Percentiles rank a stretch among this genome's conserved stretches.
These are phyloP conservation scores for Striga asiatica DNA, from an alignment of 257 asterid genomes.

Conservation along the genomic window DNA sequence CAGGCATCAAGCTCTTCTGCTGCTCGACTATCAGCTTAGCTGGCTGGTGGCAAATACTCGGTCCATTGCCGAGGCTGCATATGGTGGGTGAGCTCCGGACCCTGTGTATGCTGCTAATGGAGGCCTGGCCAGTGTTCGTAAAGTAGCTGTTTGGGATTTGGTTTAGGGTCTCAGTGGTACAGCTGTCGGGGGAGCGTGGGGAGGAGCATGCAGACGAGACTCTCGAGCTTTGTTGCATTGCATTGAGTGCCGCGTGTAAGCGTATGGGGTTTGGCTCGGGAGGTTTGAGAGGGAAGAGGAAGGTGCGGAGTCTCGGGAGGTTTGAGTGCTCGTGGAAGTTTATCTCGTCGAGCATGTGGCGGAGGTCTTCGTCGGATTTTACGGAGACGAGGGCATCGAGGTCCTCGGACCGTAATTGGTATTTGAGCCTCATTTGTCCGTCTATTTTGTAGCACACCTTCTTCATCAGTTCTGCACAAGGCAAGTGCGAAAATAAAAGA, in stretches of 20 bases:
- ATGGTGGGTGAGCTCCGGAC: constrained; percentile 67
- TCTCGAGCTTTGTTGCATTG: constrained; percentile 17
- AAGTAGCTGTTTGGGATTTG: constrained; percentile 14
- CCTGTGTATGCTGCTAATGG: constrained; percentile 33
- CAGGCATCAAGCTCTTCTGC: constrained; percentile 25
- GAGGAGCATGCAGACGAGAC: constrained; percentile 48
- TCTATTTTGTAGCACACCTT: constrained; percentile 49
- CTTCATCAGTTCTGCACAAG: constrained; percentile 60
- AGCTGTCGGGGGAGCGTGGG: constrained; percentile 51
- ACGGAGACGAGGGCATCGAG: constrained; percentile 74
- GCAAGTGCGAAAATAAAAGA: not conserved
- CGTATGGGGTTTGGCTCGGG: constrained; percentile 3
- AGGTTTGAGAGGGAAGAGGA: constrained; percentile 54
- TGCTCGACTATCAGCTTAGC: constrained; percentile 34
- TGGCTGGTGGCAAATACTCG: constrained; percentile 17
- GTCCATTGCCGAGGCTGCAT: constrained; percentile 30
- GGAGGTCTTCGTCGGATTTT: constrained; percentile 64
- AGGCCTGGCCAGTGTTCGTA: not conserved
- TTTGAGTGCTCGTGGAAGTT: constrained; percentile 35
- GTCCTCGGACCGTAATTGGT: constrained; percentile 66
- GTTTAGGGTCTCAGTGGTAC: constrained; percentile 24
- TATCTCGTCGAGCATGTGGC: constrained; percentile 66
- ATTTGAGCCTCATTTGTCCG: constrained; percentile 68
- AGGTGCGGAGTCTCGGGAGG: constrained; percentile 47
- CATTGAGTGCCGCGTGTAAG: constrained; percentile 21